Evolutionary conservation across 1,284 basidiomycete species (phyloP).

Genomic region (Grifola frondosa): DNA sequence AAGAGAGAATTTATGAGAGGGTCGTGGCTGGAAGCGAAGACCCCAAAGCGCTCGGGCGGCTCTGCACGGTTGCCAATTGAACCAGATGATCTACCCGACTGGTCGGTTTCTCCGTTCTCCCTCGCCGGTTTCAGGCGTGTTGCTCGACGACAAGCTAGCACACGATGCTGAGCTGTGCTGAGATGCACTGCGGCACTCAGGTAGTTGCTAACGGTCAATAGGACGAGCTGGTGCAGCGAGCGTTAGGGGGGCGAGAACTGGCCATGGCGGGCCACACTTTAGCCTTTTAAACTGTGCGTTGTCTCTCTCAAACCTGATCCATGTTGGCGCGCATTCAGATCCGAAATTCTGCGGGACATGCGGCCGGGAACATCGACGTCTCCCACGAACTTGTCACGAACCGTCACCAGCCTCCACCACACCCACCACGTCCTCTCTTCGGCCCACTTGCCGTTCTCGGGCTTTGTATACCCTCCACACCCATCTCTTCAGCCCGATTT

Average conservation of each 20-base stretch:
- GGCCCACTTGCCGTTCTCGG: neutral
- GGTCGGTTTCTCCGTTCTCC: slow-evolving; percentile 14
- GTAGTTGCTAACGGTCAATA: neutral
- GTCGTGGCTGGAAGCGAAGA: slow-evolving; percentile 7
- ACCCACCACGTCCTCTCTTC: neutral
- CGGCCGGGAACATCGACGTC: too few relatives aligned
- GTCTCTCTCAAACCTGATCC: too few relatives aligned
- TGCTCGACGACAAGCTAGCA: neutral
- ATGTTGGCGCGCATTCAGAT: too few relatives aligned
- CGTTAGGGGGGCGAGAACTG: neutral
- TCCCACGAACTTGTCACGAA: too few relatives aligned
- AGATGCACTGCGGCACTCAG: neutral
- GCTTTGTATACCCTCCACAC: neutral
- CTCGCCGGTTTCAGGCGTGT: neutral
- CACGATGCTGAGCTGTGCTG: neutral
- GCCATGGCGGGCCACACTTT: neutral
- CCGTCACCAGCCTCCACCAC: too few relatives aligned
- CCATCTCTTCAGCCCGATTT: neutral
- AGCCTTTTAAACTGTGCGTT: slow-evolving; percentile 1
- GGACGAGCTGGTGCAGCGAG: neutral
- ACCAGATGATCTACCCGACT: slow-evolving; percentile 11
- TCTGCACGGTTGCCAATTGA: neutral
- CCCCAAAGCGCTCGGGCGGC: slow-evolving; percentile 3
- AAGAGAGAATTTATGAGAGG: slow-evolving; percentile 1
- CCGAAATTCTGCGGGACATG: too few relatives aligned